These are phyloP conservation scores for Pilaira anomala DNA, from an alignment of 192 early-diverging fungal species.

Conservation along the genomic window DNA sequence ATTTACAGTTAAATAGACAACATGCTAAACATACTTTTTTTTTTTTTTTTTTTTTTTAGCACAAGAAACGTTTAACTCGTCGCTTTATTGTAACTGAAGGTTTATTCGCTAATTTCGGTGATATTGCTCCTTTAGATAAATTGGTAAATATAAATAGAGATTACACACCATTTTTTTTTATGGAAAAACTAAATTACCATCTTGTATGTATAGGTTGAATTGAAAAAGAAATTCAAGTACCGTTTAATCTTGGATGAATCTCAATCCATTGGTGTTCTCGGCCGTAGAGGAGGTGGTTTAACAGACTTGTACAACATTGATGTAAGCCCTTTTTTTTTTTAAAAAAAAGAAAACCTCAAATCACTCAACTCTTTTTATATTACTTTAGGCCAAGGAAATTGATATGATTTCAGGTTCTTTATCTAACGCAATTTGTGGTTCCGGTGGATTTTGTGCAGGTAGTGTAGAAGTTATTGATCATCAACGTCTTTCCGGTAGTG, in stretches of 20 bases:
- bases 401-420: slow-evolving; percentile 90
- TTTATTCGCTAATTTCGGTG: slow-evolving; percentile 82
- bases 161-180: no score
- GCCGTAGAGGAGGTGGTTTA: slow-evolving; percentile 85
- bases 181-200: no score
- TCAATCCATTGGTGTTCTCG: slow-evolving; percentile 85
- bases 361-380: neutral
- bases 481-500: slow-evolving; percentile 84
- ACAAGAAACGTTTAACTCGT: slow-evolving; percentile 79
- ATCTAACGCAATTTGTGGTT: slow-evolving; percentile 71
- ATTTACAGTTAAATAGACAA: no score
- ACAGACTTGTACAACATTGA: slow-evolving; percentile 79
- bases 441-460: slow-evolving; percentile 94
- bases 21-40: neutral
- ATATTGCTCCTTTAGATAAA: slow-evolving; percentile 78
- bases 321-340: slow-evolving; percentile 29
- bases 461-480: slow-evolving; percentile 85
- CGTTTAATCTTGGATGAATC: slow-evolving; percentile 93
- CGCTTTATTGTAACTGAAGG: slow-evolving; percentile 95
- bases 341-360: neutral
- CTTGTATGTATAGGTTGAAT: slow-evolving; percentile 46
- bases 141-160: slow-evolving; percentile 32
- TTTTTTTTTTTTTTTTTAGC: slow-evolving; percentile 17
- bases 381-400: slow-evolving; percentile 60
- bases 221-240: slow-evolving; percentile 97